These are phyloP conservation scores for Alternaria brassicae DNA, from an alignment of 2,329 filamentous ascomycete species.

Conservation along the genomic window DNA sequence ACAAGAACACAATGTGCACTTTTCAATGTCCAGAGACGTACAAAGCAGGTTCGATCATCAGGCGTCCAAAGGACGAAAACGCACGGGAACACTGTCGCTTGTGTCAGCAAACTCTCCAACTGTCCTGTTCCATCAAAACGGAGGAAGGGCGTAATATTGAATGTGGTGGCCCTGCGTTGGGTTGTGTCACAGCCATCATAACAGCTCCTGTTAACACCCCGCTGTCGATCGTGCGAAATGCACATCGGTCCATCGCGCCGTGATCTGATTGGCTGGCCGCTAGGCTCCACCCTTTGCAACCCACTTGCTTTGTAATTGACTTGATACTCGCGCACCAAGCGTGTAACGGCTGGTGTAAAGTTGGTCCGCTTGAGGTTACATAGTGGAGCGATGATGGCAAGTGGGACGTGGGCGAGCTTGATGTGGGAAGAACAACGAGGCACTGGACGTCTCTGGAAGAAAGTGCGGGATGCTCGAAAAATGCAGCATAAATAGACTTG, in stretches of 20 bases:
- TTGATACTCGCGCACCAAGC: neutral
- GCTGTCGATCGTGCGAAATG: neutral
- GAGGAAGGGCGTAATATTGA: neutral
- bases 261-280: neutral
- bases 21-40: neutral
- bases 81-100: neutral
- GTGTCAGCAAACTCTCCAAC: neutral
- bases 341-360: neutral
- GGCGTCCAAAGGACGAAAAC: slow-evolving; percentile 1
- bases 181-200: neutral
- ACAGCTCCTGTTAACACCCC: neutral
- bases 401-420: neutral
- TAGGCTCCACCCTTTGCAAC: neutral
- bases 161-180: neutral
- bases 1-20: neutral
- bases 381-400: neutral
- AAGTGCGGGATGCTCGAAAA: neutral
- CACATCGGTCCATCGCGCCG: neutral
- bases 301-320: slow-evolving; percentile 5
- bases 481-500: neutral
- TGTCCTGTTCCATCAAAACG: neutral
- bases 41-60: neutral
- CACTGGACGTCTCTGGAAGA: neutral
- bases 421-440: neutral
- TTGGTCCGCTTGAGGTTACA: neutral